Base-by-base conservation (phyloP, 352 stramenopile genomes). In the Stramenopiles sp. region DNA sequence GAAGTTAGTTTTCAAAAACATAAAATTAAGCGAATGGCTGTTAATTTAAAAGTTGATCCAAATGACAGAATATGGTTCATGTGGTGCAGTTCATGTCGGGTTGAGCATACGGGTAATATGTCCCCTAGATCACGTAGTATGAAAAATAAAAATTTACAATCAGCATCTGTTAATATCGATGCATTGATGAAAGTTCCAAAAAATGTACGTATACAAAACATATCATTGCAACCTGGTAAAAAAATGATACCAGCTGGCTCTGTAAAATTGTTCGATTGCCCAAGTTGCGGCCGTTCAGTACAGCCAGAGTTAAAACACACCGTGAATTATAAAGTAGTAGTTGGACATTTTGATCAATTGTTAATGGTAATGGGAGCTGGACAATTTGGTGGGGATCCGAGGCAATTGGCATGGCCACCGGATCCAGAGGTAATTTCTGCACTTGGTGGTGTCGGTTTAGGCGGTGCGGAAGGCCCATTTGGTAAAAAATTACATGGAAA, bases 1-100 rank as follows among this genome's bases (percentile, higher is more conserved):
- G 87, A 95, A 43, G 90, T 97, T 30, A 89, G 87, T 6, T 95
- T 95, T 80, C 88, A 93, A 81, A 94, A 96, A 81, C 87, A 89
- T 73, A 88, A 90, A 73, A 95, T 98, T 80, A 90, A 86, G 27
- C 87, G 92, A 63, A 96, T 97, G 89, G 91, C 96, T n/a, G 63
- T 97, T 1, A 94, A 97, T 81, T 92, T 98, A 79, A 97, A 98
- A 83, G 87, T 92, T 7, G 93, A 98, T 81, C 87, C 91, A 0
- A 88, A 94, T 30, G 93, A 96, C 83, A 89, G 89, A 6, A 82
- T 98, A 0, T 97, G 93, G 92, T 82, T 98, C 38, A 87, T 97
- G 13, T 98, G 92, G 90, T 94, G 88, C 80, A 95, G 90, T 30
- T 97, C 92, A 4, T 86, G 98, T 31, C 88, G 92, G 31, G 85